phyloP scores from a whole-genome alignment of 73 alveolate genomes.

The Tetrahymena elliotti region DNA sequence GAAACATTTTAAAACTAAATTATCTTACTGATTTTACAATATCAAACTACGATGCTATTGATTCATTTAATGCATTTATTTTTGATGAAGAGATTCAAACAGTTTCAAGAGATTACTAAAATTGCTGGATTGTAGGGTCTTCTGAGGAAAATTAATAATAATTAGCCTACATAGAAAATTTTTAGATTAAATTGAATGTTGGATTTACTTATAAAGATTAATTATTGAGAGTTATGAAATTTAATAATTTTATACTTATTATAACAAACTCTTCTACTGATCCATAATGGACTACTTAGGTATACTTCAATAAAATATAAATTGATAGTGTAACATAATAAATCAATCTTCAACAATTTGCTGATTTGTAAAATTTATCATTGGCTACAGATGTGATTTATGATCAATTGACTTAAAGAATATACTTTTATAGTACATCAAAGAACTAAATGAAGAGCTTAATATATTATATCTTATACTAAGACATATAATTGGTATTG shows the following conservation, averaged over 20 bases:
- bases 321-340: background rate
- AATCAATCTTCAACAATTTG: background rate
- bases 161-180: background rate
- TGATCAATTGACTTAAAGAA: background rate
- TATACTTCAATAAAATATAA: background rate
- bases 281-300: background rate
- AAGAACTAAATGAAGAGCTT: too few species aligned
- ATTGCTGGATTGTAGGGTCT: background rate
- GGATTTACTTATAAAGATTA: background rate
- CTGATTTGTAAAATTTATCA: background rate
- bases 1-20: background rate
- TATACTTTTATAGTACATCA: background rate
- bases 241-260: background rate
- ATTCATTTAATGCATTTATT: background rate
- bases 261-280: background rate
- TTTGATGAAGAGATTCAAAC: background rate
- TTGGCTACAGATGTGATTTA: background rate
- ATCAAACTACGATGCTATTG: too few species aligned
- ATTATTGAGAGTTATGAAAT: background rate
- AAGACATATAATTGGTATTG: background rate
- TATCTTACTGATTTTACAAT: background rate
- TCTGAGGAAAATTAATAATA: background rate
- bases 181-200: background rate
- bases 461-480: background rate
- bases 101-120: background rate